Conservation (phyloP, 148 eudicot genomes). For the Diospyros kaki region DNA sequence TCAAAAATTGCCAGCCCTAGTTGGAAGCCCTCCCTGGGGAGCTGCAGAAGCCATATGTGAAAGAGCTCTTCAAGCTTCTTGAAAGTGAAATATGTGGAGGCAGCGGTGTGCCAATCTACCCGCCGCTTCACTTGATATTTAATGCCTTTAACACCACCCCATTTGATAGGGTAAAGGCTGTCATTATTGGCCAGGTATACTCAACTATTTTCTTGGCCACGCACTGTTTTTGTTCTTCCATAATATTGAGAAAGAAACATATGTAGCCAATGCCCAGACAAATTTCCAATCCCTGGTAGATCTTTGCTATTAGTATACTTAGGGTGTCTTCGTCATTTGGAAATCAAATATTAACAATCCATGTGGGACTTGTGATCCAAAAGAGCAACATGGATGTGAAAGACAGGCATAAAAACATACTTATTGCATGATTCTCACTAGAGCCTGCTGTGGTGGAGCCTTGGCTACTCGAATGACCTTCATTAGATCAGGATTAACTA, state of each 20-base stretch:
- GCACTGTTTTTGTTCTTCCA: neutral
- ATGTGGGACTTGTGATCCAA: too few species aligned
- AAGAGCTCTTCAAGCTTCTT: constrained; percentile 58
- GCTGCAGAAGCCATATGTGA: constrained; percentile 74
- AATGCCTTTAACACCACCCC: constrained; percentile 90
- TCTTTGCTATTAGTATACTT: neutral
- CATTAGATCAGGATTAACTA: too few species aligned
- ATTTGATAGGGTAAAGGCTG: constrained; percentile 75
- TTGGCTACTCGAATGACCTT: too few species aligned
- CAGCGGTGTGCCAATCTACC: constrained; percentile 55
- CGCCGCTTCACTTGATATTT: constrained; percentile 81
- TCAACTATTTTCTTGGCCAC: neutral
- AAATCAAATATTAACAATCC: neutral
- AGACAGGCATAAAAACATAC: too few species aligned
- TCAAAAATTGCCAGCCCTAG: too few species aligned
- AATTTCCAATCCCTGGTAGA: constrained; percentile 1
- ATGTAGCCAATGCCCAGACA: neutral
- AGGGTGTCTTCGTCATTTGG: neutral
- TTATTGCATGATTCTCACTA: too few species aligned
- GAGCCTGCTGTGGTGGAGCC: too few species aligned
- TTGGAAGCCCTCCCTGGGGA: constrained; percentile 55
- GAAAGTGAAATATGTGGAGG: constrained; percentile 53
- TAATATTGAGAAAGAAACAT: neutral
- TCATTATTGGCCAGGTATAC: constrained; percentile 90
- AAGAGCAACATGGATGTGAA: too few species aligned